Evolutionary conservation across 805 yeast genomes (phyloP).

Genomic region (Myxozyma geophila): DNA sequence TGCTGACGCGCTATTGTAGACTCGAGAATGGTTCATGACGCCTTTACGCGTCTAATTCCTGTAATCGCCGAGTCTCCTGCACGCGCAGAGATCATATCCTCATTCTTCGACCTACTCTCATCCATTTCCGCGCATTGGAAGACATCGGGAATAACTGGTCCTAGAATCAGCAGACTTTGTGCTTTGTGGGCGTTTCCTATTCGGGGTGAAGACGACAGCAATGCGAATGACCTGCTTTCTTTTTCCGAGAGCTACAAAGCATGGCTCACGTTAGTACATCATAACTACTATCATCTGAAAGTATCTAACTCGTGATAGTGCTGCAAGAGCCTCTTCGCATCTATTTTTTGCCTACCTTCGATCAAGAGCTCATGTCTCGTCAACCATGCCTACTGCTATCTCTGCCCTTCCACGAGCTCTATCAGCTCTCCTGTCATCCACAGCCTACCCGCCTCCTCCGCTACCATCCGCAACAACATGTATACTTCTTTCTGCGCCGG

Average conservation of each 20-base stretch:
- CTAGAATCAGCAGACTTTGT: conserved; percentile 78
- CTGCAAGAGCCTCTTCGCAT: conserved; percentile 86
- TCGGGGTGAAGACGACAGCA: conserved; percentile 45
- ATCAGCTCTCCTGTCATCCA: conserved; percentile 27
- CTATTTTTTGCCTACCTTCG: conserved; percentile 74
- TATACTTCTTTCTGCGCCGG: conserved; percentile 11
- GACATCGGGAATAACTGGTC: conserved; percentile 75
- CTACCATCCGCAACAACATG: conserved; percentile 7
- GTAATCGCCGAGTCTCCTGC: conserved; percentile 79
- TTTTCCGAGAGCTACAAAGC: conserved; percentile 24
- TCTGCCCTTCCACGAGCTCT: conserved; percentile 27
- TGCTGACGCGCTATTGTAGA: conserved; percentile 45
- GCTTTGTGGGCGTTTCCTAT: conserved; percentile 84
- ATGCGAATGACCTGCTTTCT: not conserved
- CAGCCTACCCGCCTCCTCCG: conserved; percentile 26
- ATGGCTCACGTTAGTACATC: conserved; percentile 17
- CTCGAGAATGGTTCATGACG: conserved; percentile 67
- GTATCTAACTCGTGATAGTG: conserved; percentile 62
- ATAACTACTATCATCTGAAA: not conserved
- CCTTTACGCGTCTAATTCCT: conserved; percentile 75
- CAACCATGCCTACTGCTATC: conserved; percentile 8
- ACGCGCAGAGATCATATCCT: conserved; percentile 88
- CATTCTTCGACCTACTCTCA: conserved; percentile 79
- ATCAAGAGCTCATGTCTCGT: conserved; percentile 46
- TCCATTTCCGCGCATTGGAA: conserved; percentile 78